These are phyloP conservation scores for Lolium perenne DNA, from an alignment of 176 grass and related monocot genomes.

Conservation along the genomic window DNA sequence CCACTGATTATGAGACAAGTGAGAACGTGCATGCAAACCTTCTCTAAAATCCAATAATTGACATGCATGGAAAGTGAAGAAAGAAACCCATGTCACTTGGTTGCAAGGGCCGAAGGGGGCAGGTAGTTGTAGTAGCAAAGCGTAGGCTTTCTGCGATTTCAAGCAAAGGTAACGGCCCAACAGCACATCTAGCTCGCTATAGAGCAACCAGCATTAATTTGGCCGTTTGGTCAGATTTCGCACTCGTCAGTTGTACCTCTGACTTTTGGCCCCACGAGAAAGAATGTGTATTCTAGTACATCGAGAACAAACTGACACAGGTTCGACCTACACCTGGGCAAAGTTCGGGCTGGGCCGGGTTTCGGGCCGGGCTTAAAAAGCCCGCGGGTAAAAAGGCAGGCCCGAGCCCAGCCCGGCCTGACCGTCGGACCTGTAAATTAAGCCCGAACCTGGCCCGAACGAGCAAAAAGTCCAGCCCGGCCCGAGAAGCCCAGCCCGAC, in stretches of 20 bases:
- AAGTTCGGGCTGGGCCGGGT: too few species aligned
- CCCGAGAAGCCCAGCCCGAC: too few species aligned
- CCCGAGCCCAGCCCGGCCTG: too few species aligned
- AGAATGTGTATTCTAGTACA: background rate
- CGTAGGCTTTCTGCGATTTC: conserved; percentile 48
- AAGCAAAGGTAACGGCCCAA: conserved; percentile 55
- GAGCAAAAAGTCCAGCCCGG: too few species aligned
- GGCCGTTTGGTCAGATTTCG: conserved; percentile 45
- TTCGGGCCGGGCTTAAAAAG: too few species aligned
- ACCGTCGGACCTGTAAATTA: too few species aligned
- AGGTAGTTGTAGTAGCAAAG: conserved; percentile 56
- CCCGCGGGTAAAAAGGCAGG: too few species aligned
- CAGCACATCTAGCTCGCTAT: conserved; percentile 16
- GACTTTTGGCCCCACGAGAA: conserved; percentile 14
- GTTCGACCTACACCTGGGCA: background rate
- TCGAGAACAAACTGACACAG: conserved; percentile 3
- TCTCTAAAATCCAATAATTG: conserved; percentile 51
- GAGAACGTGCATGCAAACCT: background rate
- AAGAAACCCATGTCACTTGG: conserved; percentile 34
- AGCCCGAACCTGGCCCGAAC: too few species aligned
- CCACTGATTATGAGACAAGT: conserved; percentile 34
- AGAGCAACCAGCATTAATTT: conserved; percentile 50
- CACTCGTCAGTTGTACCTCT: conserved; percentile 34
- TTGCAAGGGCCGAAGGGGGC: conserved; percentile 37
- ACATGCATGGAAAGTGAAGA: background rate